phyloP scores from a whole-genome alignment of 1,139 yeast species.

The Casaregolazyma lundiana region DNA sequence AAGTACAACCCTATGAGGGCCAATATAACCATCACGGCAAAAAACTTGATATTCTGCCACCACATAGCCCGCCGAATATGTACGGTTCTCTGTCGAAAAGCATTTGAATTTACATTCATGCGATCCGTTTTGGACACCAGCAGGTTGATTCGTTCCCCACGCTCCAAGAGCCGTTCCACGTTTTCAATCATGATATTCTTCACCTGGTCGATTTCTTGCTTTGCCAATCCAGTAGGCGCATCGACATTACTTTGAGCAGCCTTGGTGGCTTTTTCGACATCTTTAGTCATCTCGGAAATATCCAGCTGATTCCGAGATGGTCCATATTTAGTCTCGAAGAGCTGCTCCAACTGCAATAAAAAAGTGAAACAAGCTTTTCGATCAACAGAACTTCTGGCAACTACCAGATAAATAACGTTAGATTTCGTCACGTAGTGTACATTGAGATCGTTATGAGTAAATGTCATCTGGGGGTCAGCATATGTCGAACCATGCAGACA shows the following conservation, averaged over 20 bases:
- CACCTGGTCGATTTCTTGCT: slow-evolving; percentile 38
- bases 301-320: slow-evolving; percentile 14
- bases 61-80: slow-evolving; percentile 57
- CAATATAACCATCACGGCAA: background rate
- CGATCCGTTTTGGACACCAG: slow-evolving; percentile 79
- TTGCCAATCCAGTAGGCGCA: slow-evolving; percentile 29
- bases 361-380: slow-evolving; percentile 34
- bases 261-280: slow-evolving; percentile 20
- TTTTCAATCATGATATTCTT: slow-evolving; percentile 39
- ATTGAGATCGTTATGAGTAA: slow-evolving; percentile 31
- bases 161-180: slow-evolving; percentile 50
- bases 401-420: slow-evolving; percentile 30
- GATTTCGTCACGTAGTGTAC: slow-evolving; percentile 34
- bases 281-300: slow-evolving; percentile 14
- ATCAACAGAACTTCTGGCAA: slow-evolving; percentile 27
- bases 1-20: slow-evolving; percentile 5
- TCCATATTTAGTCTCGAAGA: slow-evolving; percentile 16
- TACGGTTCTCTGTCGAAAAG: slow-evolving; percentile 69
- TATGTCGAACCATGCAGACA: background rate
- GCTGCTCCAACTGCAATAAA: slow-evolving; percentile 29
- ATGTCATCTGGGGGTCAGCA: slow-evolving; percentile 24
- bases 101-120: slow-evolving; percentile 61
- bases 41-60: slow-evolving; percentile 31
- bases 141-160: slow-evolving; percentile 74
- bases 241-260: slow-evolving; percentile 27